phyloP scores from a whole-genome alignment of 768 basidiomycete genomes.

The Hygrophoropsis aurantiaca region DNA sequence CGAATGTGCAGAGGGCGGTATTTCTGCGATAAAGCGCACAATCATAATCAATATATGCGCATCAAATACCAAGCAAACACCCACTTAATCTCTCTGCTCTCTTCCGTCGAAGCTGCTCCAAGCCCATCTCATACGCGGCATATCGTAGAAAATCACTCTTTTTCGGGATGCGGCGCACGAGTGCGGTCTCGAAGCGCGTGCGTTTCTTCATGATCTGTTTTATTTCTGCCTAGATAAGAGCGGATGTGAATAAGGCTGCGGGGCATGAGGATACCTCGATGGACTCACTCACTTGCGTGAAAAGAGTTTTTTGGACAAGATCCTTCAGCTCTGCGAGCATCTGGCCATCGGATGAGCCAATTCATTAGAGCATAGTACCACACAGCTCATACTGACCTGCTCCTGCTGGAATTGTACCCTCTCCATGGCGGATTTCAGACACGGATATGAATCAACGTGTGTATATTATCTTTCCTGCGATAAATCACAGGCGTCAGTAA shows the following conservation, averaged over 20 bases:
- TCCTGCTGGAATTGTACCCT: slow-evolving; percentile 93
- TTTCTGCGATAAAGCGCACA: slow-evolving; percentile 21
- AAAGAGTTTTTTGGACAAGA: slow-evolving; percentile 79
- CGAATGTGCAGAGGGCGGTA: slow-evolving; percentile 44
- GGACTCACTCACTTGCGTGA: slow-evolving; percentile 61
- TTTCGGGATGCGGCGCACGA: slow-evolving; percentile 80
- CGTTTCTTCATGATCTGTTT: slow-evolving; percentile 84
- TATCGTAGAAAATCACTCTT: slow-evolving; percentile 90
- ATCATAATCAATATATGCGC: not conserved
- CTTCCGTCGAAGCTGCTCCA: slow-evolving; percentile 80
- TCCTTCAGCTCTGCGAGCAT: slow-evolving; percentile 97
- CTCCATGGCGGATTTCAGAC: slow-evolving; percentile 61
- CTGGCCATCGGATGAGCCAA: slow-evolving; percentile 31
- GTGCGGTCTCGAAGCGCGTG: slow-evolving; percentile 78
- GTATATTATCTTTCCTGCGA: not conserved
- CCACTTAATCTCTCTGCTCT: slow-evolving; percentile 70
- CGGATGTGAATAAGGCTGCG: not conserved
- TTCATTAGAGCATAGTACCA: not conserved
- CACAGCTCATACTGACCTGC: slow-evolving; percentile 49
- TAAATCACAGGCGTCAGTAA: slow-evolving; percentile 1
- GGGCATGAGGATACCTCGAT: not conserved
- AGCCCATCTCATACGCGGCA: slow-evolving; percentile 86
- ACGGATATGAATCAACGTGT: slow-evolving; percentile 4
- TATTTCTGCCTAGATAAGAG: slow-evolving; percentile 59
- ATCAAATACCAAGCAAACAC: slow-evolving; percentile 28